A percentile compares a stretch with the other conserved stretches of the same genome.
phyloP scores from a whole-genome alignment of 1,284 basidiomycete species.

The Grifola frondosa region DNA sequence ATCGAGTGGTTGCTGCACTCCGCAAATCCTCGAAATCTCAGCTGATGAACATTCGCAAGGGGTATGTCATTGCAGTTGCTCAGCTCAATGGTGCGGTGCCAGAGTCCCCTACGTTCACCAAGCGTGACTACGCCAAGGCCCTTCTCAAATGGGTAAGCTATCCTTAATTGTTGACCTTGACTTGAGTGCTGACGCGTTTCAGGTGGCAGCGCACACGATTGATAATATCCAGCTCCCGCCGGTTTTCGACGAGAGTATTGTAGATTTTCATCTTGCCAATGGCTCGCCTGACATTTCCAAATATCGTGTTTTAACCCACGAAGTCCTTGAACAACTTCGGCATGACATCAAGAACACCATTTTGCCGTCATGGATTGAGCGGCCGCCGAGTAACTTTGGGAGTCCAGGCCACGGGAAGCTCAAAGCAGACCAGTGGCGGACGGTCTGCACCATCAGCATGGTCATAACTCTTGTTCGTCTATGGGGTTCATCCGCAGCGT shows the following conservation, averaged over 20 bases:
- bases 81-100: not conserved
- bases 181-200: no score
- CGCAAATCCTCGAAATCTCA: not conserved
- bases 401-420: slow-evolving; percentile 33
- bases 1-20: not conserved
- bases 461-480: slow-evolving; percentile 34
- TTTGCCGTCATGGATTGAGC: slow-evolving; percentile 32
- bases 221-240: not conserved
- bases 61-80: not conserved
- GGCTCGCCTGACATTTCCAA: not conserved
- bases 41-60: not conserved
- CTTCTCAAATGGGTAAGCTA: slow-evolving; percentile 1
- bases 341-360: slow-evolving; percentile 27
- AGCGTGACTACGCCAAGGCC: not conserved
- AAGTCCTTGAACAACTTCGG: slow-evolving; percentile 23
- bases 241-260: not conserved
- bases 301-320: slow-evolving; percentile 2
- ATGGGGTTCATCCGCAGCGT: slow-evolving; percentile 27
- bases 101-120: not conserved
- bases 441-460: slow-evolving; percentile 27
- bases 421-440: slow-evolving; percentile 39
- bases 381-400: slow-evolving; percentile 32
- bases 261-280: not conserved
- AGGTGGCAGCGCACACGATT: no score
- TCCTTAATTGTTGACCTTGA: no score